These are phyloP conservation scores for Wickerhamiella siamensis DNA, from an alignment of 805 yeast genomes.

Conservation along the genomic window DNA sequence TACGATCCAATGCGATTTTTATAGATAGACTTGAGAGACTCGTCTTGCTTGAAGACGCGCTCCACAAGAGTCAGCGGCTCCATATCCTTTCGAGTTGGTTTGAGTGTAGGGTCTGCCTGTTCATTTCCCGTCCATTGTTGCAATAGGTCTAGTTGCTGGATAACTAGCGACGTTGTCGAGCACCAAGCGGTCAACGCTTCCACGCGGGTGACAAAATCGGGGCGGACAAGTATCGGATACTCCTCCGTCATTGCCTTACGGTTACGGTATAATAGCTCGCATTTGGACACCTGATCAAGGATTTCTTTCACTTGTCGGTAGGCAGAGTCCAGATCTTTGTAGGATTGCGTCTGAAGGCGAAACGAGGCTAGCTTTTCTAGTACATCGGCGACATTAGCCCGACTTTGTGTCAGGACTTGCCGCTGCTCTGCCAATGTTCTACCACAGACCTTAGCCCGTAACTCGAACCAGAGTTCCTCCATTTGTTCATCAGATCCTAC, in stretches of 20 bases:
- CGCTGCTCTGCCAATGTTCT: conserved; percentile 69
- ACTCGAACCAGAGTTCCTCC: conserved; percentile 75
- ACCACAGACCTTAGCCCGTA: conserved; percentile 68
- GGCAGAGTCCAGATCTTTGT: conserved; percentile 24
- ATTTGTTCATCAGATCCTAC: conserved; percentile 36
- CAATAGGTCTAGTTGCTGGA: conserved; percentile 44
- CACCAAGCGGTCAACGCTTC: conserved; percentile 79
- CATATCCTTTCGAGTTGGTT: conserved; percentile 24
- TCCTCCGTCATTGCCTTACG: conserved; percentile 63
- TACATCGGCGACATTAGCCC: conserved; percentile 59
- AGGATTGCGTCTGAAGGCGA: conserved; percentile 30
- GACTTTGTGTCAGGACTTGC: conserved; percentile 47
- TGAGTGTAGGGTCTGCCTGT: conserved; percentile 45
- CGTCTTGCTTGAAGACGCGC: conserved; percentile 50
- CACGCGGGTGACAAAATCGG: conserved; percentile 47
- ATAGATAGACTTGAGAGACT: conserved; percentile 38
- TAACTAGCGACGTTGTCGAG: conserved; percentile 55
- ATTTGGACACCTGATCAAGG: conserved; percentile 46
- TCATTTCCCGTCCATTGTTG: conserved; percentile 75
- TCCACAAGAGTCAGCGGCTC: conserved; percentile 72
- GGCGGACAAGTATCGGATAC: conserved; percentile 53
- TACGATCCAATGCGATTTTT: conserved; percentile 51
- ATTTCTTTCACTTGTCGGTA: conserved; percentile 39
- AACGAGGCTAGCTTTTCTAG: conserved; percentile 56
- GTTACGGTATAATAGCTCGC: conserved; percentile 69